phyloP scores from a whole-genome alignment of 805 yeast genomes.

The Candida tallmaniae region DNA sequence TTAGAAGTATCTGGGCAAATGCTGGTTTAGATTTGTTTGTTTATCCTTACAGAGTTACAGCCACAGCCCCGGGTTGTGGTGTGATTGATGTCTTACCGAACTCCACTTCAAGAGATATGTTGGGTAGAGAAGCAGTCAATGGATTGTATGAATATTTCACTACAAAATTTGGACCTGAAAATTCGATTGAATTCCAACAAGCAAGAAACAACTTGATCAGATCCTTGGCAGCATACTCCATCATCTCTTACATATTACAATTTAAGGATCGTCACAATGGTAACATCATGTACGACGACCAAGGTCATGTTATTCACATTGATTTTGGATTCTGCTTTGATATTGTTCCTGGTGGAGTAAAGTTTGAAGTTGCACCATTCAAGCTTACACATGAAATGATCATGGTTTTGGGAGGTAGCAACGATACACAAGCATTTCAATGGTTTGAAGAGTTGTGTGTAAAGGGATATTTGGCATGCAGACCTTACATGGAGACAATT shows the following conservation, averaged over 20 bases:
- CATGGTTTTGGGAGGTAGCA: slow-evolving; percentile 88
- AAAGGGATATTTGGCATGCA: slow-evolving; percentile 81
- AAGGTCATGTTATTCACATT: slow-evolving; percentile 92
- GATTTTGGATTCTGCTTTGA: slow-evolving; percentile 99
- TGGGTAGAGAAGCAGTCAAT: slow-evolving; percentile 97
- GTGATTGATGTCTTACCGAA: slow-evolving; percentile 96
- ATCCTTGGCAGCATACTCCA: slow-evolving; percentile 90
- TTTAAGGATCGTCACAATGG: slow-evolving; percentile 98
- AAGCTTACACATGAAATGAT: slow-evolving; percentile 96
- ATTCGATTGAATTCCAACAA: slow-evolving; percentile 79
- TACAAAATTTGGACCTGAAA: slow-evolving; percentile 93
- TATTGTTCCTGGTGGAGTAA: slow-evolving; percentile 98
- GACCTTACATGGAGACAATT: slow-evolving; percentile 84
- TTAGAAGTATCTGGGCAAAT: slow-evolving; percentile 84
- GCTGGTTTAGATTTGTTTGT: slow-evolving; percentile 88
- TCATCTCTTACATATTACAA: slow-evolving; percentile 84
- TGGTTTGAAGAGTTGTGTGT: slow-evolving; percentile 96
- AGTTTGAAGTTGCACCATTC: slow-evolving; percentile 97
- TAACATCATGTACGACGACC: slow-evolving; percentile 91
- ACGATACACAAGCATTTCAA: slow-evolving; percentile 76
- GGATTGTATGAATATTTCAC: slow-evolving; percentile 90
- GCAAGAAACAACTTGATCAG: slow-evolving; percentile 92
- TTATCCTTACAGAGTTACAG: slow-evolving; percentile 92
- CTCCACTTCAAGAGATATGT: slow-evolving; percentile 94
- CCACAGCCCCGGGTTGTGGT: slow-evolving; percentile 99